Base-by-base conservation (phyloP, 352 stramenopile genomes). In the Globisporangium echinulatum region DNA sequence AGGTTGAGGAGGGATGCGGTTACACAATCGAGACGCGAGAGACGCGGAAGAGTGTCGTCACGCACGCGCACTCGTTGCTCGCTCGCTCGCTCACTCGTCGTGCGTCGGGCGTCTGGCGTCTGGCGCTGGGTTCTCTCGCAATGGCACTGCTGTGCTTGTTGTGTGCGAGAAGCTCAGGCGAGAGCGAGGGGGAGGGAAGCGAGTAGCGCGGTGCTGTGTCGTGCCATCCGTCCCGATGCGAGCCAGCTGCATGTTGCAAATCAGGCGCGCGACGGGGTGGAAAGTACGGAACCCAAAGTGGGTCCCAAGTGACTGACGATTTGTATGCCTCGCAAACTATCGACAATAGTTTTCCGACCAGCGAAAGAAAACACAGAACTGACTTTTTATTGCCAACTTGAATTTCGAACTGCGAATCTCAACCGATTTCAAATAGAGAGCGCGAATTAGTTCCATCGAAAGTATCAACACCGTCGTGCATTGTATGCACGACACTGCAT, bases 381-480 rank as follows among this genome's bases (percentile, higher is more conserved):
- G 51, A 56, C 51, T 56, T 56, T 56, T 39, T 56, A 56, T 56
- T 14, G 37, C 52, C 38, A 56, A 56, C 38, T 56, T 56, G 52
- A 56, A 49, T 48, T n/a, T 50, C 46, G 7, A 7, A 5, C 7
- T 44, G 7, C 40, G 11, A 13, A 44, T 13, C 25, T 33, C 25
- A 33, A 0, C 25, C 25, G 25, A 33, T 44, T 44, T 44, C 40
- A 44, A 4, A 44, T 44, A 14, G 40, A 13, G 40, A 2, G 5
- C 11, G 11, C 40, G 3, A 44, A 44, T 33, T 3, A 3, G 25
- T 3, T 33, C 1, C 25, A 33, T 33, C 25, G 25, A 33, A 33
- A 3, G 19, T 25, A 25, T 25, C 19, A 25, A 25, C 19, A 25
- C 17, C 17, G 17, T 2, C 1, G 19, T 25, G 19, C 19, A 25